Evolutionary conservation across 2,329 filamentous ascomycete genomes (phyloP), one percentile per base, ranked within the genome.

Genomic region (Chrysosporium queenslandicum): DNA sequence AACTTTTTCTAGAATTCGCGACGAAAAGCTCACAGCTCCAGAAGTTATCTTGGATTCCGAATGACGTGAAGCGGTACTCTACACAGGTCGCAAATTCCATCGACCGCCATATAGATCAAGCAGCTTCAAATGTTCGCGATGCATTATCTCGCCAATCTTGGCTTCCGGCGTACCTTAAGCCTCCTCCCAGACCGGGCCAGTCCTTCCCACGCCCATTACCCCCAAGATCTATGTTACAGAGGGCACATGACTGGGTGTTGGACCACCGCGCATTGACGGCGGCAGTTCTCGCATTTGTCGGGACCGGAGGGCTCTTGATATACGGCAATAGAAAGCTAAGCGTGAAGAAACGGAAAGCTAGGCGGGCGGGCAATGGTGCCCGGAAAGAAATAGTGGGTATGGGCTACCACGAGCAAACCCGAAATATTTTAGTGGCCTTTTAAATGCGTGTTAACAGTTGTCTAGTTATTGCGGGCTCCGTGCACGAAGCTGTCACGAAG

Each of bases 391-490:
- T 97, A 50, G 76, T 85, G 34, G 74, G 74, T 77, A 68, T 55
- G 71, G 64, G 25, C 18, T 21, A 4, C 21, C 16, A 2, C 7
- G 20, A 39, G 18, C 36, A 6, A 25, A 37, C 29, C 18, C 21
- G 3, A 36, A 45, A 37, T 2, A 16, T 2, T 39, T 12, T 12
- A 37, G 12, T 8, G 16, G 14, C 18, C 7, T 25, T 34, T 27
- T 23, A 20, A 21, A 16, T 11, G 16, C 29, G 14, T 16, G 23
- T 54, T 61, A 41, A 60, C 36, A 21, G 48, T 21, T 55, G 56
- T 49, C 56, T 82, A 65, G 86, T 97, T 25, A 79, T 97, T 56
- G 89, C 89, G 20, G 91, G 91, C n/a, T 89, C 87, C 18, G 86
- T 88, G 5, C 81, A 84, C 46, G 82, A 94, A 61, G 86, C 90